phyloP scores from a whole-genome alignment of 2,329 filamentous ascomycete species.

The Hansfordia pulvinata region DNA sequence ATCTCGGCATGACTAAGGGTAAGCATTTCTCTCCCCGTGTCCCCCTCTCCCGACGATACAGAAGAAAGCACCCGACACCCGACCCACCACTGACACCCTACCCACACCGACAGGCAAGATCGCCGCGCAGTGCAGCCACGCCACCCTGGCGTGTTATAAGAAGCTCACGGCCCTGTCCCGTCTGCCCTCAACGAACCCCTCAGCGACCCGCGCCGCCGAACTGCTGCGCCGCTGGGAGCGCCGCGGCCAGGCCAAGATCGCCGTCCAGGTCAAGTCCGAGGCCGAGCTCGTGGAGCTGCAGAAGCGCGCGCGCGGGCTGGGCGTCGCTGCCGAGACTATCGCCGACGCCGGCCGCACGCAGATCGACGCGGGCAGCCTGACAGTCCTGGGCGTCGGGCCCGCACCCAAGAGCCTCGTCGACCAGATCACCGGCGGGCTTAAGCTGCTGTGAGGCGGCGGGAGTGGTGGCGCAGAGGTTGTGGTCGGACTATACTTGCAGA shows the following conservation, averaged over 20 bases:
- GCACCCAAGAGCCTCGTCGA: constrained; percentile 82
- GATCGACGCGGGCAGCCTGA: constrained; percentile 86
- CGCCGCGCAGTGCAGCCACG: constrained; percentile 86
- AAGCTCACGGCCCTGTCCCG: constrained; percentile 51
- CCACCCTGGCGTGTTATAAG: constrained; percentile 97
- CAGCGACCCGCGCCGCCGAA: constrained; percentile 38
- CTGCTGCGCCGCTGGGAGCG: constrained; percentile 77
- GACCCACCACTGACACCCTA: constrained; percentile 1
- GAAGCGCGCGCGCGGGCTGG: constrained; percentile 68
- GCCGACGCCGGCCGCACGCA: constrained; percentile 94
- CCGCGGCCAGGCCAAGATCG: constrained; percentile 83
- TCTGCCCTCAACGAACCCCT: constrained; percentile 33
- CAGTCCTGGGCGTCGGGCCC: constrained; percentile 72
- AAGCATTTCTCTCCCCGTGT: constrained; percentile 12
- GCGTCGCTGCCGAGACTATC: constrained; percentile 79
- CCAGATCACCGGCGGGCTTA: constrained; percentile 37
- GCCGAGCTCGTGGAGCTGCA: constrained; percentile 65
- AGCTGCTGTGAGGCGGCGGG: constrained; percentile 16
- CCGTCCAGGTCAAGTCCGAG: constrained; percentile 76
- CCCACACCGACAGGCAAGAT: constrained; percentile 62
- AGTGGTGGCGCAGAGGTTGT: too few species aligned
- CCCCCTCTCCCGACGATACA: constrained; percentile 3
- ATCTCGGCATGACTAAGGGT: constrained; percentile 97
- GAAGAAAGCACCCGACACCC: background rate
- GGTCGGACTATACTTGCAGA: too few species aligned